Evolutionary conservation across 2,329 filamentous ascomycete genomes (phyloP), one percentile per base, ranked within the genome.

Genomic region (Penicillium sp.): DNA sequence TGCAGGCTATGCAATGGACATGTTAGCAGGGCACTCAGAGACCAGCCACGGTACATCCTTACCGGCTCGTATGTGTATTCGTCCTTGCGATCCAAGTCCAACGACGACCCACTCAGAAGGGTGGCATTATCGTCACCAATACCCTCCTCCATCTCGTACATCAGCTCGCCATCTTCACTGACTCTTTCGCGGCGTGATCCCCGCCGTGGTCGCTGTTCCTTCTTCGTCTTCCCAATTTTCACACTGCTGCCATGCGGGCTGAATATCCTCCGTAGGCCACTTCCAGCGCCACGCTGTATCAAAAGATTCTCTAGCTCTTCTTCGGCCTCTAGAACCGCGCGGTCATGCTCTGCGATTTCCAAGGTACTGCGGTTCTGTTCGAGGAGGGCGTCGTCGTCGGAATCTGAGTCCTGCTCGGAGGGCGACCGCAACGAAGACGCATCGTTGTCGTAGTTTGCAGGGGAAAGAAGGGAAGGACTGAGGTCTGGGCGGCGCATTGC

Each of bases 111-210:
- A 77, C 76, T 86, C 80, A 70, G 83, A 79, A 70, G 82, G 76
- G 60, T 84, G 76, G 64, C 87, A 76, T 77, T 89, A 50, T 87
- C 86, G 44, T 87, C 85, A 57, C 66, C 68, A 30, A 74, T 67
- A 1, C 91, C 90, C 68, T 91, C 88, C 72, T 97, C 92, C 88
- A 93, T 90, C 74, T 94, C 89, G 70, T 90, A 92, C 86, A 96
- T 90, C 66, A 95, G 77, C 70, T 86, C 84, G 35, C 87, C 86
- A 61, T 90, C 84, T 67, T 90, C 88, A 79, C 72, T 67, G 82
- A 70, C 60, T 74, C 77, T 58, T 80, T 79, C 74, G 75, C 79
- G 64, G 35, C 67, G 61, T 34, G 63, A 65, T 39, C 76, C 72
- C 53, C 79, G 78, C 43, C 83, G 76, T 43, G 71, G 71, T 58